phyloP scores from a whole-genome alignment of 257 asterid species.

The Solanum infundibuliforme region DNA sequence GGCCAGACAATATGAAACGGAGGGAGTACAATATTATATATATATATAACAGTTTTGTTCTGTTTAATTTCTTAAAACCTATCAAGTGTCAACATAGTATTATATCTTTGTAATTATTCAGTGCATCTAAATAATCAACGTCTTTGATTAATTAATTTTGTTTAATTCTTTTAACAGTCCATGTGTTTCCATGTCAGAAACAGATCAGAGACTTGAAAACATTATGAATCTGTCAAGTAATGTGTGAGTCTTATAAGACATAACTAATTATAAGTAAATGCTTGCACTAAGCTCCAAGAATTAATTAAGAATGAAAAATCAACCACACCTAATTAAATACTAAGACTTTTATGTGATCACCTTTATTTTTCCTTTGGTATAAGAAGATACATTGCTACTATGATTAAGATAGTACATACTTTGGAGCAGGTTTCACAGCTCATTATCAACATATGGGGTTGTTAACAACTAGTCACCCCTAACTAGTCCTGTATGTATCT shows the following conservation, averaged over 20 bases:
- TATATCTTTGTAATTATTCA: background rate
- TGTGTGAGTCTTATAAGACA: background rate
- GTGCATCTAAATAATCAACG: background rate
- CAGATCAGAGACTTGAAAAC: background rate
- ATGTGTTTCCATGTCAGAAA: background rate
- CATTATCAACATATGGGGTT: background rate
- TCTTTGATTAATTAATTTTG: background rate
- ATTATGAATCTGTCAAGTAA: background rate
- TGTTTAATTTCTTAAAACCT: background rate
- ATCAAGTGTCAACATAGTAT: background rate
- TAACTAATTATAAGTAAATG: background rate
- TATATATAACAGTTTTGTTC: background rate
- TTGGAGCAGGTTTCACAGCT: background rate
- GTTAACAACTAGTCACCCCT: background rate
- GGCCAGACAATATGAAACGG: too few species aligned
- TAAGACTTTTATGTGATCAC: background rate
- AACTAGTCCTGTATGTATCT: background rate
- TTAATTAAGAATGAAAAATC: background rate
- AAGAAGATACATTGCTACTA: background rate
- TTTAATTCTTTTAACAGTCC: background rate
- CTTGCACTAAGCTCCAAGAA: background rate
- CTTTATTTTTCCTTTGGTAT: background rate
- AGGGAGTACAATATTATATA: too few species aligned
- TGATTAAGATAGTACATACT: background rate
- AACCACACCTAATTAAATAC: background rate